Conservation (phyloP, 257 asterid genomes). For the Solanum neorickii region DNA sequence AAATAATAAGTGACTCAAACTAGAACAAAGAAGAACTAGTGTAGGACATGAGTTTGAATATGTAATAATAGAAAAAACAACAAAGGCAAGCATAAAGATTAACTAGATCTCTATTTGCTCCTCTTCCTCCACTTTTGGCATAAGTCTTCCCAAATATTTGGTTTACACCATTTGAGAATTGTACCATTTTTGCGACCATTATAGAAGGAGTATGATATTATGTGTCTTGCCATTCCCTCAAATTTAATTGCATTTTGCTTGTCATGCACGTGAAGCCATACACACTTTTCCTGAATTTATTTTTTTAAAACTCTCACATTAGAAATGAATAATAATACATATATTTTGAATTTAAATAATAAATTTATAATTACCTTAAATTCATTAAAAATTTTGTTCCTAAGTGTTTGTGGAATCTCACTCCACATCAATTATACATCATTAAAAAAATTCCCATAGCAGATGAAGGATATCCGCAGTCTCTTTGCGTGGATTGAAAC, state of each 20-base stretch:
- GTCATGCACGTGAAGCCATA: not conserved
- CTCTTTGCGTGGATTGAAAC: not conserved
- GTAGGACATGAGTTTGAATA: no score
- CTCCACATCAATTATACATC: not conserved
- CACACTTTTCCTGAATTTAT: not conserved
- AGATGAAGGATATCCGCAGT: not conserved
- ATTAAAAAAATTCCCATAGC: not conserved
- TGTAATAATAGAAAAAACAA: no score
- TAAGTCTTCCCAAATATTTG: not conserved
- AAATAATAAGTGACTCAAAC: no score
- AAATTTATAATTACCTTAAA: not conserved
- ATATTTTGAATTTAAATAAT: not conserved
- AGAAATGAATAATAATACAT: not conserved
- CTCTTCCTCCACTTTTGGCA: not conserved
- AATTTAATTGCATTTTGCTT: no score
- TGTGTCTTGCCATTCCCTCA: no score
- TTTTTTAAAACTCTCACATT: not conserved
- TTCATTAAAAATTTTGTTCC: not conserved
- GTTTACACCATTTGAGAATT: not conserved
- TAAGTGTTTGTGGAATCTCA: not conserved
- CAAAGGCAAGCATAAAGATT: no score
- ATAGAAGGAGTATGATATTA: not conserved
- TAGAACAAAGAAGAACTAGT: no score
- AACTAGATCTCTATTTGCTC: no score
- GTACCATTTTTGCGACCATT: not conserved